Evolutionary conservation across 2,329 filamentous ascomycete species (phyloP).

Genomic region (Scytalidium sp.): DNA sequence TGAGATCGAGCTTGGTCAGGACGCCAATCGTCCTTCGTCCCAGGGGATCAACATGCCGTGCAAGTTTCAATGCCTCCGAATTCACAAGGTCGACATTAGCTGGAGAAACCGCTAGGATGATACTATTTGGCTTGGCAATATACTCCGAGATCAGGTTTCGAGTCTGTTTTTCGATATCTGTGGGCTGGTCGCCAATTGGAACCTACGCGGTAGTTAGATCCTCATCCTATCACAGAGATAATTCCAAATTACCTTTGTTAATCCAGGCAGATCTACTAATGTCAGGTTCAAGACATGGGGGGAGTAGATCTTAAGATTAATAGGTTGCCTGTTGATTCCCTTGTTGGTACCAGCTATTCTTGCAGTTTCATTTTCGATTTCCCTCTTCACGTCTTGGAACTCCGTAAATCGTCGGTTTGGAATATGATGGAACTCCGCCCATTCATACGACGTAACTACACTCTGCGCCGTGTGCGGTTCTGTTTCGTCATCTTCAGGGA

Average conservation of each 20-base stretch:
- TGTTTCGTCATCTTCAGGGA: conserved; percentile 66
- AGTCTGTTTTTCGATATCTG: conserved; percentile 98
- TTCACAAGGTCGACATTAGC: conserved; percentile 99
- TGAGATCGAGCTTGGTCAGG: conserved; percentile 92
- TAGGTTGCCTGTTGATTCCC: conserved; percentile 94
- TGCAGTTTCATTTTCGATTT: conserved; percentile 95
- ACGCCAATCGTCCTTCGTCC: conserved; percentile 95
- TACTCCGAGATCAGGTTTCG: conserved; percentile 95
- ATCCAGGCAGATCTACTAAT: conserved; percentile 88
- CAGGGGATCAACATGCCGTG: conserved; percentile 92
- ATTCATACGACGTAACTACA: conserved; percentile 64
- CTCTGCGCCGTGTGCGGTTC: conserved; percentile 76
- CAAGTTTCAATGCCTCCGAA: conserved; percentile 94
- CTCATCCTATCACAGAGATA: background rate
- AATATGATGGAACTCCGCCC: conserved; percentile 96
- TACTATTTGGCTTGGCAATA: conserved; percentile 98
- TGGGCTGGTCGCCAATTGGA: conserved; percentile 94
- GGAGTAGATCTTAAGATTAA: conserved; percentile 98
- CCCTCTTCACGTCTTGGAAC: conserved; percentile 88
- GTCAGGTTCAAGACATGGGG: conserved; percentile 95
- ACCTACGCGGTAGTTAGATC: conserved; percentile 51
- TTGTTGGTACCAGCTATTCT: conserved; percentile 96
- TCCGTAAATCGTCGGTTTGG: conserved; percentile 86
- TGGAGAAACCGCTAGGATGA: conserved; percentile 92
- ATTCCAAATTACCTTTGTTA: conserved; percentile 73